Evolutionary conservation across 768 basidiomycete genomes (phyloP), one percentile per base, ranked within the genome.

Genomic region (Amanita fuliginea): DNA sequence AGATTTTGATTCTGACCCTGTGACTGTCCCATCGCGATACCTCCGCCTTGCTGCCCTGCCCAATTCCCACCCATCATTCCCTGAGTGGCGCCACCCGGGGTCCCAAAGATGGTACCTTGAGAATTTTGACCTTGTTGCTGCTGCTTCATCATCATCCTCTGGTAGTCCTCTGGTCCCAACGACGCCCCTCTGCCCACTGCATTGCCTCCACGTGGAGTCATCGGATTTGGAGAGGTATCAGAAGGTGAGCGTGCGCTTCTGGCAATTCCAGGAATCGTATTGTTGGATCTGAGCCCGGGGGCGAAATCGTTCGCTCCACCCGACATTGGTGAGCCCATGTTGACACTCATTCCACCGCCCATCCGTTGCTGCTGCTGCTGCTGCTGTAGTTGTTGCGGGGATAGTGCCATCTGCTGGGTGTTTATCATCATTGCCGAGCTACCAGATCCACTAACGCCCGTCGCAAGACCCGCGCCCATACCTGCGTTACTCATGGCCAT

Each of bases 181-280:
- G 67, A 64, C 37, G 64, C 59, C 9, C 62, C 63, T 54, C 70
- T 60, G 22, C 62, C 46, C 34, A 71, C 70, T 48, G 66, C 64
- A 32, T 61, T 50, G 33, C 72, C 70, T 49, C 64, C 64, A 46
- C 76, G 68, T 14, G 76, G 68, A 51, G 70, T 71, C 68, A 80
- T 64, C 30, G 77, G 74, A 46, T 77, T 69, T 26, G 71, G 67
- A 21, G 69, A 67, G 32, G 72, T 68, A 52, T 87, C 85, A 14
- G 83, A 79, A n/a, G 86, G 86, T 36, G 86, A 86, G 49, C 84
- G 73, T 44, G 78, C 76, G 55, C 80, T 86, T 56, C 86, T 71
- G 18, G 85, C 82, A 46, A 88, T 88, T 10, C 84, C 84, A 0
- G 83, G 83, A 47, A 86, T 81, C 18, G 76, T 62, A 24, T 57